These are phyloP conservation scores for Lanmaoa pseudosensibilis DNA, from an alignment of 768 basidiomycete genomes.

Conservation along the genomic window DNA sequence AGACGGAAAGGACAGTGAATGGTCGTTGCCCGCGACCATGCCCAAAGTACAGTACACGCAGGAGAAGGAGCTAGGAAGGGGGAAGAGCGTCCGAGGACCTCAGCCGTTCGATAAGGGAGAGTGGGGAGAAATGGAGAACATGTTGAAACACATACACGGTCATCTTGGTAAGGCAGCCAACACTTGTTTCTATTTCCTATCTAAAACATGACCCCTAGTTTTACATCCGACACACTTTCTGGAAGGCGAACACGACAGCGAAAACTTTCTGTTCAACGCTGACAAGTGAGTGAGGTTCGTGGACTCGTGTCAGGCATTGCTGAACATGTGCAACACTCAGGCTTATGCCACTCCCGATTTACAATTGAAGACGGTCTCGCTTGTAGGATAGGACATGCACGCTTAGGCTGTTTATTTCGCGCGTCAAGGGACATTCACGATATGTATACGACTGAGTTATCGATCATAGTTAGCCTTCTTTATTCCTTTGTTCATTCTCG, in stretches of 20 bases:
- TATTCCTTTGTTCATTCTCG: neutral
- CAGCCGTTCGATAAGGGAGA: slow-evolving; percentile 85
- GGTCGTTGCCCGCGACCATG: slow-evolving; percentile 11
- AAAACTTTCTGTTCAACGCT: slow-evolving; percentile 92
- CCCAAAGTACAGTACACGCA: slow-evolving; percentile 28
- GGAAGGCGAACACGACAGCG: slow-evolving; percentile 88
- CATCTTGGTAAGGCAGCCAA: slow-evolving; percentile 67
- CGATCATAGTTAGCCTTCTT: neutral
- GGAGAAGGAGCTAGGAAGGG: slow-evolving; percentile 38
- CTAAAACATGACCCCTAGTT: slow-evolving; percentile 46
- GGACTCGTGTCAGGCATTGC: neutral
- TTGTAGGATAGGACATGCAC: neutral
- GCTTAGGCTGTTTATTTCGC: neutral
- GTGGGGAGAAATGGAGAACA: slow-evolving; percentile 83
- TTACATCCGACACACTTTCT: slow-evolving; percentile 82
- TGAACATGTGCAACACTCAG: slow-evolving; percentile 29
- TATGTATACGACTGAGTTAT: neutral
- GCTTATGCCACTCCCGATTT: slow-evolving; percentile 73
- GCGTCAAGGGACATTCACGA: slow-evolving; percentile 4
- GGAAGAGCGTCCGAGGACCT: slow-evolving; percentile 45
- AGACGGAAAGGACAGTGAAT: slow-evolving; percentile 26
- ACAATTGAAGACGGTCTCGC: slow-evolving; percentile 41
- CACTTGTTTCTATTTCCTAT: neutral
- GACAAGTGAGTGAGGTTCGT: slow-evolving; percentile 54
- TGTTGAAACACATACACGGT: slow-evolving; percentile 74